Evolutionary conservation across 352 stramenopile genomes (phyloP).

Genomic region (Globisporangium uncinulatum): DNA sequence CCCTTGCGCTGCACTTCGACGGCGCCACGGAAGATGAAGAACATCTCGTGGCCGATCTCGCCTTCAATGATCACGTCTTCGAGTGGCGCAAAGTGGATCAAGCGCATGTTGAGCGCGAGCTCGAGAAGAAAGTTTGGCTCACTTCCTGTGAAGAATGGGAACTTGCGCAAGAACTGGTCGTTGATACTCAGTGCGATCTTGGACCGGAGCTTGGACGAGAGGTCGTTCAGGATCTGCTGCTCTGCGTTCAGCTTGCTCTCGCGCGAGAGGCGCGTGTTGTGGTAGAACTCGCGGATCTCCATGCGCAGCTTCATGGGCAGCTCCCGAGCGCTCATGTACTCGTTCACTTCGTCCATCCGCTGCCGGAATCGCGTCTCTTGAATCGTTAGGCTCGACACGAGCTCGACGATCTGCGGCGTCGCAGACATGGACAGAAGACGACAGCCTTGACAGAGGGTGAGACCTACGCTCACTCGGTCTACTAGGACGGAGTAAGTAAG

Average conservation of each 20-base stretch:
- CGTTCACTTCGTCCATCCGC: slow-evolving; percentile 74
- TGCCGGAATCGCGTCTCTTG: slow-evolving; percentile 54
- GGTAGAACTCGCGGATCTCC: slow-evolving; percentile 82
- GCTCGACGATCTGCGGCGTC: slow-evolving; percentile 12
- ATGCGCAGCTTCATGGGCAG: slow-evolving; percentile 64
- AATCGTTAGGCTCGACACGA: slow-evolving; percentile 58
- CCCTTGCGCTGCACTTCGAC: slow-evolving; percentile 62
- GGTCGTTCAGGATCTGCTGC: slow-evolving; percentile 58
- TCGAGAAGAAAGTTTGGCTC: slow-evolving; percentile 84
- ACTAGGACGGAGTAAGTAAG: slow-evolving; percentile 2
- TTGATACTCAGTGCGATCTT: slow-evolving; percentile 82
- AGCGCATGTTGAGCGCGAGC: slow-evolving; percentile 73
- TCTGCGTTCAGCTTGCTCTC: slow-evolving; percentile 72
- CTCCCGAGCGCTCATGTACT: slow-evolving; percentile 77
- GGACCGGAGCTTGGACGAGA: slow-evolving; percentile 66
- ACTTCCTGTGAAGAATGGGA: slow-evolving; percentile 72
- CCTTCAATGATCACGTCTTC: slow-evolving; percentile 79
- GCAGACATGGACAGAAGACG: background rate
- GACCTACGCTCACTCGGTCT: background rate
- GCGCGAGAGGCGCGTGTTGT: slow-evolving; percentile 65
- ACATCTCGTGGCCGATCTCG: slow-evolving; percentile 82
- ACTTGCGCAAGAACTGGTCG: slow-evolving; percentile 75
- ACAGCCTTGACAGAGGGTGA: background rate
- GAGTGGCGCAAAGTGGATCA: slow-evolving; percentile 73
- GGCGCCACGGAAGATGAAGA: slow-evolving; percentile 79